Evolutionary conservation across 1,139 yeast genomes (phyloP), one percentile per base, ranked within the genome.

Genomic region (Taphrina deformans): DNA sequence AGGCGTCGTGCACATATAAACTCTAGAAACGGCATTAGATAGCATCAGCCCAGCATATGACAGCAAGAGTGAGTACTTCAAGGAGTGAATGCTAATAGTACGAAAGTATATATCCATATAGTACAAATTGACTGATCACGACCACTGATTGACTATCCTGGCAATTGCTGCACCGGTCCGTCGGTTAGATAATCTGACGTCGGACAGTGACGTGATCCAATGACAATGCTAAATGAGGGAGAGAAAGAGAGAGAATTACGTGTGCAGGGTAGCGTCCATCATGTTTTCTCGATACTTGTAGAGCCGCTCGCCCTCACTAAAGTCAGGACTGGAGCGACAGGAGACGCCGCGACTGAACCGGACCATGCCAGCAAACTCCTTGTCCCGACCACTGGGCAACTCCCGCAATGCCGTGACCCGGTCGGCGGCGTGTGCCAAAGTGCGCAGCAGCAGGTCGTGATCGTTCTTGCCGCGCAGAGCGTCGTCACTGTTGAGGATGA

Each of bases 291-390:
- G 35, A 18, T 59, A 59, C 29, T 31, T 24, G 46, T 48, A 59
- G 26, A 59, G 51, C n/a, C 63, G 23, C 29, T 59, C 56, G 31
- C 63, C 56, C 35, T 59, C 56, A 16, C 18, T 21, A 26, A 24
- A 29, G 5, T 24, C 41, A 23, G 18, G 9, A 29, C 24, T 16
- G 4, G 50, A 2, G 12, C 35, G 45, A 31, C 45, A 18, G 18
- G 18, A 23, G 26, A 23, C n/a, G 29, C 56, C 63, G 21, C 63
- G 46, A n/a, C 51, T 33, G 16, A 50, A 48, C 23, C 63, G 35
- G 21, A 33, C 63, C 63, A 59, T 59, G 35, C 63, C 63, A 12
- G 63, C 63, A 27, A 38, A 59, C 29, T 59, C 63, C 38, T 31
- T 16, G 38, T 59, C 63, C 2, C 63, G 35, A 18, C 63, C 63